Base-by-base conservation (phyloP, 257 asterid species). In the Nyctanthes arbortristis region DNA sequence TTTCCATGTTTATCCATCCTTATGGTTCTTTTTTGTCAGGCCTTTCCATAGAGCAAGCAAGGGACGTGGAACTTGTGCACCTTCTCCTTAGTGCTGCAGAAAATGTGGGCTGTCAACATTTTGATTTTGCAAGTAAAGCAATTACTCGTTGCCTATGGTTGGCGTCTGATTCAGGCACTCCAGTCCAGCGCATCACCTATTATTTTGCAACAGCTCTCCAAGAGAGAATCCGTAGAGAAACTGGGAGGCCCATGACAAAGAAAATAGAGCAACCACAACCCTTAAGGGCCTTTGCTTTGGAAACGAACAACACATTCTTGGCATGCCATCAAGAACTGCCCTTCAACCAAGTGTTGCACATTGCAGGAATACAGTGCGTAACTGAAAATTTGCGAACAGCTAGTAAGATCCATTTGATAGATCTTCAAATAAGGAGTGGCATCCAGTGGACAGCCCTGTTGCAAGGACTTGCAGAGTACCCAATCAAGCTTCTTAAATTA, bases 401-500 rank as follows among this genome's bases (percentile, higher is more conserved):
- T 20, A 31, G 56, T 13, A 84, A 78, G 67, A 78, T 89, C 78
- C 96, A 89, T 56, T 20, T 89, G 70, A 69, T 89, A 25, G 96
- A 89, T 79, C 84, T 89, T 22, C 87, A 87, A 55, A 78, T 89
- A 68, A 75, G 93, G 75, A 84, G 91, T 34, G 96, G 96, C 16
- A 62, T 87, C 3, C 89, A 83, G 0, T 89, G 93, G 88, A 87
- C 84, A 0, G 80, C 84, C 32, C 22, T 89, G 71, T 83, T 89
- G 84, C 91, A 87, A 65, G 93, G 91, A 70, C 82, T 87, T 4
- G 59, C 74, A 3, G 87, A 84, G 14, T 30, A 59, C 56, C 75
- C 70, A 1, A 71, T 70, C 22, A 45, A 72, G 56, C 70, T 54
- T 25, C 83, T 88, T 47, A 81, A 73, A 65, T 74, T 88, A 61